Conservation (phyloP, 1,284 basidiomycete species). For the Lentinula novae-zelandiae region DNA sequence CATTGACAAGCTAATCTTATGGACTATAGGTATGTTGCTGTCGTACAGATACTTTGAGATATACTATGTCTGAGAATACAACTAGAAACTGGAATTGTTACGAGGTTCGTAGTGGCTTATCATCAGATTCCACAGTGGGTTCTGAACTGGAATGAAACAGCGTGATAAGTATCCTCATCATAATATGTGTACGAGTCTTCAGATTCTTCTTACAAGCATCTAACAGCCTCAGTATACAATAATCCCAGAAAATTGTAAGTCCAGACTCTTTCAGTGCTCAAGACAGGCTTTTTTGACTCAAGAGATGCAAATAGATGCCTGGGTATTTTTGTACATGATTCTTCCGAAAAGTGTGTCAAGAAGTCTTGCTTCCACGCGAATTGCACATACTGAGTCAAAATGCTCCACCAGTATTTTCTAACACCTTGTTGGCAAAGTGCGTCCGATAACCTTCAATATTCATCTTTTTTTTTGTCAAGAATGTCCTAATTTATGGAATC, state of each 20-base stretch:
- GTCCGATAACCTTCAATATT: not conserved
- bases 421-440: not conserved
- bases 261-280: not conserved
- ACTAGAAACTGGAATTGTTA: not conserved
- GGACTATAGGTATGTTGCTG: not conserved
- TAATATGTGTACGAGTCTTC: not conserved
- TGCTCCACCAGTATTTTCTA: not conserved
- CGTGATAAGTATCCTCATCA: not conserved
- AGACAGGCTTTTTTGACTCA: not conserved
- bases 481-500: not conserved
- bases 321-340: not conserved
- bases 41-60: too few species aligned
- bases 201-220: not conserved
- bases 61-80: not conserved
- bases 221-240: not conserved
- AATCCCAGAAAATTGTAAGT: not conserved
- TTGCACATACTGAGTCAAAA: not conserved
- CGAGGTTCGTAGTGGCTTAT: not conserved
- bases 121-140: not conserved
- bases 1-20: slow-evolving; percentile 1
- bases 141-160: not conserved
- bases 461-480: not conserved
- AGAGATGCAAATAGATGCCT: not conserved
- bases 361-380: not conserved
- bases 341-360: not conserved